Conservation (phyloP, 1,284 basidiomycete genomes). For the Naganishia sp. region DNA sequence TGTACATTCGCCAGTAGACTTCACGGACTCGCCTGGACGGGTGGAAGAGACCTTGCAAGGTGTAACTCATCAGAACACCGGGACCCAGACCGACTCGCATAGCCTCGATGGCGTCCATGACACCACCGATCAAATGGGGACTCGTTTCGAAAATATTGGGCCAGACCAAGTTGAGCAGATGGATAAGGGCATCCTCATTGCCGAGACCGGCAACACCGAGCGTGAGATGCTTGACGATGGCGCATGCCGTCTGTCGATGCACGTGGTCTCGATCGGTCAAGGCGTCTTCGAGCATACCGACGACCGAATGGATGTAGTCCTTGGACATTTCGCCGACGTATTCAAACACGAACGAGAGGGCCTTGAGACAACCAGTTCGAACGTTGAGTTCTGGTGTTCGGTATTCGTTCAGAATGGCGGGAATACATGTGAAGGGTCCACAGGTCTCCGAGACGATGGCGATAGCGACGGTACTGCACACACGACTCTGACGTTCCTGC, state of each 20-base stretch:
- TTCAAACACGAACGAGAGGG: constrained; percentile 97
- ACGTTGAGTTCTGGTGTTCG: constrained; percentile 97
- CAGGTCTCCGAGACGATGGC: constrained; percentile 95
- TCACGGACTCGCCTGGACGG: constrained; percentile 95
- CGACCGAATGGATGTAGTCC: constrained; percentile 95
- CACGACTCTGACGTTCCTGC: constrained; percentile 97
- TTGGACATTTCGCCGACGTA: constrained; percentile 99
- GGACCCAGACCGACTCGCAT: constrained; percentile 95
- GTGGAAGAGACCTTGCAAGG: constrained; percentile 90
- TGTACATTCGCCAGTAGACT: constrained; percentile 92
- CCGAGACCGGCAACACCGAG: constrained; percentile 95
- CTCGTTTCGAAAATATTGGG: constrained; percentile 98
- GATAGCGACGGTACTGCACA: constrained; percentile 98
- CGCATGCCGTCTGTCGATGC: constrained; percentile 95
- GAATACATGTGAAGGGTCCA: constrained; percentile 98
- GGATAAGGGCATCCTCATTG: constrained; percentile 95
- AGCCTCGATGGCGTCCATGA: constrained; percentile 94
- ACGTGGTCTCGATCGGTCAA: constrained; percentile 97
- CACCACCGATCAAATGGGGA: constrained; percentile 95
- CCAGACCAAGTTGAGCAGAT: constrained; percentile 98
- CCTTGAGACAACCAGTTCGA: constrained; percentile 98
- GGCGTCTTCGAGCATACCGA: constrained; percentile 96
- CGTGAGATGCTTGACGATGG: constrained; percentile 98
- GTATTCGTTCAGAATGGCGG: constrained; percentile 98
- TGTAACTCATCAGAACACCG: constrained; percentile 77